Evolutionary conservation across 345 rosid species (phyloP).

Genomic region (Lepidium africanum): DNA sequence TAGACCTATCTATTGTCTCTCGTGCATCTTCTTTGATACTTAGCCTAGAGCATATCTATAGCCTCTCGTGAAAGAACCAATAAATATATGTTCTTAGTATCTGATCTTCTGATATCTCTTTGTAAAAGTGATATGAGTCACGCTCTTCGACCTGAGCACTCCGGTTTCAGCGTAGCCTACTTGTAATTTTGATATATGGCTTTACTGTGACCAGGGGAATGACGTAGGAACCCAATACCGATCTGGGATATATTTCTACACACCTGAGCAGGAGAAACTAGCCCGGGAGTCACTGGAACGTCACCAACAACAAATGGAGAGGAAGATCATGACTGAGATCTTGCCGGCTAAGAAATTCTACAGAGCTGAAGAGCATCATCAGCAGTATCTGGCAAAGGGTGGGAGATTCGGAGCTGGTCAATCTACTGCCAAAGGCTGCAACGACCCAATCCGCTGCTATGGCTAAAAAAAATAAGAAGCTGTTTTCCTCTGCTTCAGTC

Average conservation of each 20-base stretch:
- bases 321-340: slow-evolving; percentile 75
- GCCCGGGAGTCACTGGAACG: slow-evolving; percentile 60
- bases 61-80: too few relatives aligned
- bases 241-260: slow-evolving; percentile 75
- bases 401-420: slow-evolving; percentile 76
- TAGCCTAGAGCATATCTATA: too few relatives aligned
- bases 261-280: slow-evolving; percentile 76
- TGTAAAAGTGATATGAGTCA: not conserved
- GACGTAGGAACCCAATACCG: slow-evolving; percentile 93
- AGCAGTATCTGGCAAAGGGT: slow-evolving; percentile 87
- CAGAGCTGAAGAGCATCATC: slow-evolving; percentile 87
- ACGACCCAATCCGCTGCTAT: slow-evolving; percentile 84
- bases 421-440: slow-evolving; percentile 79
- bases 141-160: not conserved
- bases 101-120: not conserved
- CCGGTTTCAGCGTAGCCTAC: not conserved
- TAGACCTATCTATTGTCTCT: too few relatives aligned
- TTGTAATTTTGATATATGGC: not conserved
- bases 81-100: not conserved
- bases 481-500: not conserved
- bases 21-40: not conserved
- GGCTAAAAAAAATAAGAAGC: slow-evolving; percentile 35
- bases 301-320: slow-evolving; percentile 51
- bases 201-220: slow-evolving; percentile 48
- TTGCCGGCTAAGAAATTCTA: slow-evolving; percentile 88